Evolutionary conservation across 192 early-diverging fungal species (phyloP).

Genomic region (Chytriomyces sp.): DNA sequence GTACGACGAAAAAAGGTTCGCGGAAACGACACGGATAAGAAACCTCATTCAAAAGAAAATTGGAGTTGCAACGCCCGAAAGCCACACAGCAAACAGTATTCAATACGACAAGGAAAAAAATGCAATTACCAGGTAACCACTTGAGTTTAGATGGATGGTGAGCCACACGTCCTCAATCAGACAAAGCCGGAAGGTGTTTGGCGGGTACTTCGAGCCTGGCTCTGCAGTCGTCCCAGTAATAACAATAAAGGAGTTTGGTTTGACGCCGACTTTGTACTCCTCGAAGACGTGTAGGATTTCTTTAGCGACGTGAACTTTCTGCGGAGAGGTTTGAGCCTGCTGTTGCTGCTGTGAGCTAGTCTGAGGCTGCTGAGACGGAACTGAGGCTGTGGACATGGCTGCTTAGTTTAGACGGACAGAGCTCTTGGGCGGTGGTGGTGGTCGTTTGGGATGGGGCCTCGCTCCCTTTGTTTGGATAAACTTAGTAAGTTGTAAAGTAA

Average conservation of each 20-base stretch:
- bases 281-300: slow-evolving; percentile 34
- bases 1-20: neutral
- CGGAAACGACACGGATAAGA: neutral
- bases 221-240: slow-evolving; percentile 32
- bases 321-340: neutral
- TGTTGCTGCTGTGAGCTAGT: neutral
- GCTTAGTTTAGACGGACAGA: neutral
- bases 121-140: slow-evolving; percentile 18
- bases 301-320: slow-evolving; percentile 30
- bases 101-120: neutral
- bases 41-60: neutral
- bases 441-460: too few species aligned
- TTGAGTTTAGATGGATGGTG: slow-evolving; percentile 28
- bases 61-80: too few species aligned
- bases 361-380: too few species aligned
- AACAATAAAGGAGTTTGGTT: slow-evolving; percentile 34
- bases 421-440: neutral
- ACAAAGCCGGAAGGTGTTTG: slow-evolving; percentile 31
- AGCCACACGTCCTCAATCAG: slow-evolving; percentile 35
- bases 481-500: too few species aligned
- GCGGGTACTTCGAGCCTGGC: slow-evolving; percentile 29
- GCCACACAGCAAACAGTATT: too few species aligned
- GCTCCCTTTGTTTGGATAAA: too few species aligned
- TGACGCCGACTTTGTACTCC: slow-evolving; percentile 33
- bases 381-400: neutral